These are phyloP conservation scores for Linum tenue DNA, from an alignment of 345 rosid genomes.

Conservation along the genomic window DNA sequence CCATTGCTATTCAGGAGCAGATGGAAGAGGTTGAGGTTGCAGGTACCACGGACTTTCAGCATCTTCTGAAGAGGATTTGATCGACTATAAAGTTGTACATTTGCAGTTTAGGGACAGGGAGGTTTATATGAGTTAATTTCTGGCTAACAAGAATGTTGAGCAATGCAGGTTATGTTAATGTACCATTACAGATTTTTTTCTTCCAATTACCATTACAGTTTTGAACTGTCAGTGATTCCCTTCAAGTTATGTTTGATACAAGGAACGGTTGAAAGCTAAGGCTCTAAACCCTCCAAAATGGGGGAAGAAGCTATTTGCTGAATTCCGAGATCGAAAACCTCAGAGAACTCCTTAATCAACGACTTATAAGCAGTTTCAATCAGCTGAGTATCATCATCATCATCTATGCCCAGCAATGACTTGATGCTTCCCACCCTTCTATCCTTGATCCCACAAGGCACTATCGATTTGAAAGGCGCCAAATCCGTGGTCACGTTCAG, in stretches of 20 bases:
- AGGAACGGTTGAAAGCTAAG: too few species aligned
- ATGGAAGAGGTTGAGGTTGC: conserved; percentile 71
- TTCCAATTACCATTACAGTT: too few species aligned
- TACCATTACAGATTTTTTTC: too few species aligned
- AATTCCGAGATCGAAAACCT: conserved; percentile 55
- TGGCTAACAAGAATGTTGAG: too few species aligned
- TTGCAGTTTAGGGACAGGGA: too few species aligned
- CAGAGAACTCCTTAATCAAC: conserved; percentile 50
- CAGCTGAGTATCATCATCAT: conserved; percentile 24
- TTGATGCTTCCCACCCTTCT: conserved; percentile 57
- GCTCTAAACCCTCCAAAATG: too few species aligned
- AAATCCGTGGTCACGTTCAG: conserved; percentile 75
- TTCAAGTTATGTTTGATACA: too few species aligned
- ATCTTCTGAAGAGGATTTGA: conserved; percentile 4
- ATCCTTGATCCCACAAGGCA: conserved; percentile 69
- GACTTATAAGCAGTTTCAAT: conserved; percentile 41
- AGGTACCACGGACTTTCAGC: conserved; percentile 24
- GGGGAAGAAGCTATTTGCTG: background rate
- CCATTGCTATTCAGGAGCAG: conserved; percentile 44
- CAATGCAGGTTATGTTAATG: too few species aligned
- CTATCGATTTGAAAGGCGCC: conserved; percentile 54
- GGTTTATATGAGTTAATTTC: too few species aligned
- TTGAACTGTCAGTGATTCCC: too few species aligned
- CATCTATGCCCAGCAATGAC: conserved; percentile 21
- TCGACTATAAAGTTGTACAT: too few species aligned